Percentiles rank a stretch among this genome's conserved stretches.
Evolutionary conservation across 2,329 filamentous ascomycete genomes (phyloP).

Genomic region (Camptophora hylomeconis): DNA sequence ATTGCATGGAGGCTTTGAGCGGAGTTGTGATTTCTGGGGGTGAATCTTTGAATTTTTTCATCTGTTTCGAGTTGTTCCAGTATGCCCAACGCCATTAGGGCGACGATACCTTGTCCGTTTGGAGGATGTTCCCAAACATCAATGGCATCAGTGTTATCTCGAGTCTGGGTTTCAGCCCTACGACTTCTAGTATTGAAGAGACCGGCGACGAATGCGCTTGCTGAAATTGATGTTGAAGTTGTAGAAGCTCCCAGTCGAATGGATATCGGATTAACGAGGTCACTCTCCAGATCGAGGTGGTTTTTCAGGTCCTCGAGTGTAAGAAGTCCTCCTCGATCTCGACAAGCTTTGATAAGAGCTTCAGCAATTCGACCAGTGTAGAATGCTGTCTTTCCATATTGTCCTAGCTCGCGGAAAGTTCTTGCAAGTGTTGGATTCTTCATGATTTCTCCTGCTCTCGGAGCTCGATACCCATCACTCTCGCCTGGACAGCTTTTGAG

Average conservation of each 20-base stretch:
- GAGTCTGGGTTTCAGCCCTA: constrained; percentile 30
- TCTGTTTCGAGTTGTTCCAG: constrained; percentile 69
- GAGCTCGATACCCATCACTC: constrained; percentile 58
- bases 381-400: constrained; percentile 78
- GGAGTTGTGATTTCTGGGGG: constrained; percentile 63
- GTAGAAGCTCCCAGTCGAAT: constrained; percentile 61
- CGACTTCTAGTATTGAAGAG: constrained; percentile 37
- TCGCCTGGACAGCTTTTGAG: constrained; percentile 63
- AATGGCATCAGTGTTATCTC: constrained; percentile 28
- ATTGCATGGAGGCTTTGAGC: constrained; percentile 70
- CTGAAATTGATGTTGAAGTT: constrained; percentile 31
- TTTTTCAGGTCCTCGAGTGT: constrained; percentile 67
- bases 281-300: constrained; percentile 59
- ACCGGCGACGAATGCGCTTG: constrained; percentile 30
- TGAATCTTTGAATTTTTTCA: constrained; percentile 62
- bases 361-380: constrained; percentile 76
- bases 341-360: constrained; percentile 64
- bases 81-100: constrained; percentile 86
- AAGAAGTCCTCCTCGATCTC: constrained; percentile 63
- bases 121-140: constrained; percentile 95
- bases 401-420: constrained; percentile 67
- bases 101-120: constrained; percentile 91
- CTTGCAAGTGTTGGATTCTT: constrained; percentile 68
- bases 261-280: constrained; percentile 71
- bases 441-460: constrained; percentile 73